These are phyloP conservation scores for Fusarium sp. DNA, from an alignment of 2,329 filamentous ascomycete species.

Conservation along the genomic window DNA sequence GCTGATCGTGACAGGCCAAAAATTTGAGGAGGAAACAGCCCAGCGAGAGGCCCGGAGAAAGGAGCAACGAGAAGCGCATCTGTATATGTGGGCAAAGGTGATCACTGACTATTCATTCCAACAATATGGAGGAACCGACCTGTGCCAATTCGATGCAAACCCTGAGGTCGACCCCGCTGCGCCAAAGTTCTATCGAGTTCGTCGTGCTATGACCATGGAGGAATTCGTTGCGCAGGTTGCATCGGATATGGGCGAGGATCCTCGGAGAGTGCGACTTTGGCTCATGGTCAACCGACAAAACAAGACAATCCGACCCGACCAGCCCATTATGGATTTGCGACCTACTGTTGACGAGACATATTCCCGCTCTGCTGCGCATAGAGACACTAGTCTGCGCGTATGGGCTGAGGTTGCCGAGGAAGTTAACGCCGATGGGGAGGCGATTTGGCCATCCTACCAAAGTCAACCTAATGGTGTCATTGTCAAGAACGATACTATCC, in stretches of 20 bases:
- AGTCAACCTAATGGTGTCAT: slow-evolving; percentile 66
- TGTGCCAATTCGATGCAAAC: slow-evolving; percentile 75
- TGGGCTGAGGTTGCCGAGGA: slow-evolving; percentile 86
- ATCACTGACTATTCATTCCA: slow-evolving; percentile 85
- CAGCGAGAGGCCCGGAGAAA: slow-evolving; percentile 80
- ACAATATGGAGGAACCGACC: slow-evolving; percentile 84
- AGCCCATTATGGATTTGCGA: slow-evolving; percentile 80
- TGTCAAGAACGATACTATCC: slow-evolving; percentile 72
- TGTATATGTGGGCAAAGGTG: slow-evolving; percentile 87
- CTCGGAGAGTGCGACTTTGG: slow-evolving; percentile 84
- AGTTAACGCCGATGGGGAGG: slow-evolving; percentile 72
- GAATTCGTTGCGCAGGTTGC: slow-evolving; percentile 80
- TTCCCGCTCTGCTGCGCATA: slow-evolving; percentile 62
- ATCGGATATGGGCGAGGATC: slow-evolving; percentile 73
- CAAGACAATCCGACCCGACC: slow-evolving; percentile 92
- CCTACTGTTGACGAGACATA: slow-evolving; percentile 80
- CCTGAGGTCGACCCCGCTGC: slow-evolving; percentile 74
- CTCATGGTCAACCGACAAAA: slow-evolving; percentile 99
- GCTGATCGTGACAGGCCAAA: slow-evolving; percentile 63
- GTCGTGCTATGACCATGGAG: slow-evolving; percentile 78
- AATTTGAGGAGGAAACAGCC: slow-evolving; percentile 84
- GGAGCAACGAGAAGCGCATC: slow-evolving; percentile 92
- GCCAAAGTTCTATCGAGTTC: slow-evolving; percentile 77
- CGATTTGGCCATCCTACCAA: slow-evolving; percentile 76
- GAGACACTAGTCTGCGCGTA: slow-evolving; percentile 80